Conservation (phyloP, 257 asterid genomes). For the Prunella vulgaris region DNA sequence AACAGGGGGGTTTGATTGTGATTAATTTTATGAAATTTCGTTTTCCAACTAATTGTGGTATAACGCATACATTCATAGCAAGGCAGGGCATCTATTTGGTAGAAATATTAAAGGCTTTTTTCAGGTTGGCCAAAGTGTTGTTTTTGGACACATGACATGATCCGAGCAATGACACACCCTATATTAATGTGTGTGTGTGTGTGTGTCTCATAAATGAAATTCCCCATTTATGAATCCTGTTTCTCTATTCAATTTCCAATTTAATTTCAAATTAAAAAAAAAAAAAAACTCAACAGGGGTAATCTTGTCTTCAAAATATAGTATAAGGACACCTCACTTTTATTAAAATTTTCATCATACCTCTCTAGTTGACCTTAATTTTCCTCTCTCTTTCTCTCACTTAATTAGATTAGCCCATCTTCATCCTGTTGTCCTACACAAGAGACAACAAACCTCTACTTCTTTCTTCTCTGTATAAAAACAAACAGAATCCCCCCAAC, state of each 20-base stretch:
- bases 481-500: conserved; percentile 44
- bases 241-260: too few relatives aligned
- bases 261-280: too few relatives aligned
- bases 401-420: conserved; percentile 34
- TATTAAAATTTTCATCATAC: background rate
- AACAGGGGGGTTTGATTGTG: background rate
- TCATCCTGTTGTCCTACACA: conserved; percentile 35
- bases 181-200: conserved; percentile 39
- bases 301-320: conserved; percentile 8
- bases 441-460: conserved; percentile 46
- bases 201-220: conserved; percentile 50
- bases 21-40: conserved; percentile 18
- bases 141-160: conserved; percentile 58
- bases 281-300: background rate
- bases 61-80: conserved; percentile 28
- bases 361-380: conserved; percentile 42
- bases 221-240: conserved; percentile 33
- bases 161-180: conserved; percentile 48
- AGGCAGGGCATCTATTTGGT: conserved; percentile 34
- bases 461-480: conserved; percentile 46
- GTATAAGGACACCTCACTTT: conserved; percentile 27
- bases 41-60: conserved; percentile 35
- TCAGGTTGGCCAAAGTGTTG: conserved; percentile 46
- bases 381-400: conserved; percentile 5
- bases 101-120: conserved; percentile 26